These are phyloP conservation scores for Aureobasidium sp. DNA, from an alignment of 2,329 filamentous ascomycete genomes.

Conservation along the genomic window DNA sequence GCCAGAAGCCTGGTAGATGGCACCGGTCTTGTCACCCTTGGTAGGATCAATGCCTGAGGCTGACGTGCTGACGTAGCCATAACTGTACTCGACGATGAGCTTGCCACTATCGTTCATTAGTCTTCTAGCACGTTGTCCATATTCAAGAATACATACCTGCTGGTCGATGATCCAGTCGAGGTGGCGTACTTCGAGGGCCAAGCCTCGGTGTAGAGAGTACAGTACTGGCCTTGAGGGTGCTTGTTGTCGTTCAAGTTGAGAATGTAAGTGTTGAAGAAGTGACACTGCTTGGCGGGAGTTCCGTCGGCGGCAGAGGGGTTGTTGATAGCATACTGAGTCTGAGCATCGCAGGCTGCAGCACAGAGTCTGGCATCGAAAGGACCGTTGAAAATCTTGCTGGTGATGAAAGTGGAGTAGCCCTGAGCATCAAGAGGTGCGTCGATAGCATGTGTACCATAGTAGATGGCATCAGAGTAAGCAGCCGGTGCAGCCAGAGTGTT, in stretches of 20 bases:
- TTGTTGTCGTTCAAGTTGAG: constrained; percentile 22
- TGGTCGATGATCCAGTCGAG: constrained; percentile 15
- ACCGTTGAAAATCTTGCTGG: constrained; percentile 21
- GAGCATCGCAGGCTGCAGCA: constrained; percentile 20
- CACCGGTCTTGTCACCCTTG: constrained; percentile 10
- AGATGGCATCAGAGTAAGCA: constrained; percentile 22
- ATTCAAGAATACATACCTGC: not conserved
- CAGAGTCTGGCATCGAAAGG: constrained; percentile 22
- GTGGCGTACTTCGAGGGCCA: constrained; percentile 23
- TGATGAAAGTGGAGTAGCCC: constrained; percentile 23
- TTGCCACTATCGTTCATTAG: constrained; percentile 14
- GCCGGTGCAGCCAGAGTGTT: constrained; percentile 16
- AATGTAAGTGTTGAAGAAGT: constrained; percentile 31
- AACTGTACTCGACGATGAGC: constrained; percentile 18
- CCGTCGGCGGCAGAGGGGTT: constrained; percentile 13
- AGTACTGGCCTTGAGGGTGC: constrained; percentile 24
- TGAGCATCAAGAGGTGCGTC: constrained; percentile 25
- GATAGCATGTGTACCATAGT: constrained; percentile 31
- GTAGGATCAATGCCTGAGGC: constrained; percentile 12
- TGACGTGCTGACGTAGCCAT: constrained; percentile 15
- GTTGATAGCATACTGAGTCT: constrained; percentile 9
- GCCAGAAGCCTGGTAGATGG: constrained; percentile 18
- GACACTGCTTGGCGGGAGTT: constrained; percentile 22
- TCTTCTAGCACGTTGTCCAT: not conserved
- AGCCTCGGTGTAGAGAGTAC: constrained; percentile 23